Conservation (phyloP, 495 filamentous ascomycete species). For the Penicillium salamii region DNA sequence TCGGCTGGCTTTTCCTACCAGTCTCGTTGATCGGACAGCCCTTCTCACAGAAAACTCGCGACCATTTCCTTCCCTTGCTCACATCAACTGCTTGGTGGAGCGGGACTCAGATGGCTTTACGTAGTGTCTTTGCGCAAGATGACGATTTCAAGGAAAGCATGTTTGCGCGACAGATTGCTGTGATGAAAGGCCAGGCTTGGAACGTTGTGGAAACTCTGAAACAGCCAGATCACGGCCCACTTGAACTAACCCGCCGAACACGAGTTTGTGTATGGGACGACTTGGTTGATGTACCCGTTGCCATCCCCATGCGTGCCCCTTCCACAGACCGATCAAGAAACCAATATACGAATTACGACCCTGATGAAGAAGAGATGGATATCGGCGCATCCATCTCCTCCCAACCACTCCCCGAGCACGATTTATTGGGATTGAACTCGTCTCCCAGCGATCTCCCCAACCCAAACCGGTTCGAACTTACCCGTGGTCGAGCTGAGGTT, state of each 20-base stretch:
- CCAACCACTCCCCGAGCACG: conserved; percentile 52
- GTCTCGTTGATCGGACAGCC: conserved; percentile 95
- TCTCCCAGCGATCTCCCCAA: conserved; percentile 70
- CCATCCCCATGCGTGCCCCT: conserved; percentile 80
- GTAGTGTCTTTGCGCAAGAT: conserved; percentile 83
- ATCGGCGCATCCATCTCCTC: conserved; percentile 72
- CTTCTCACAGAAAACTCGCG: conserved; percentile 86
- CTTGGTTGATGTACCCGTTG: conserved; percentile 90
- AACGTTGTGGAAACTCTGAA: conserved; percentile 98
- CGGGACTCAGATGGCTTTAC: conserved; percentile 82
- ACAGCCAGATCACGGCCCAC: conserved; percentile 82
- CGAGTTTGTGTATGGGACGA: conserved; percentile 98
- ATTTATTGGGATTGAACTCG: conserved; percentile 70
- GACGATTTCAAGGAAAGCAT: conserved; percentile 96
- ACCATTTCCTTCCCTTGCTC: conserved; percentile 89
- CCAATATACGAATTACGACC: conserved; percentile 43
- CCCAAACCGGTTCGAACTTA: conserved; percentile 81
- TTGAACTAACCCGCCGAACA: conserved; percentile 86
- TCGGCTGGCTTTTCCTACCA: conserved; percentile 96
- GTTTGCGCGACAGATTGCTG: conserved; percentile 94
- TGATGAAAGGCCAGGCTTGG: conserved; percentile 99
- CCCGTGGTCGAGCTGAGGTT: conserved; percentile 50
- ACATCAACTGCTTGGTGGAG: conserved; percentile 97
- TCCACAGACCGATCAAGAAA: conserved; percentile 71
- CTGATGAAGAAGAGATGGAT: conserved; percentile 81